A percentile compares a stretch with the other conserved stretches of the same genome.
Conservation (phyloP, 352 stramenopile species). For the Phytophthora fragariae region DNA sequence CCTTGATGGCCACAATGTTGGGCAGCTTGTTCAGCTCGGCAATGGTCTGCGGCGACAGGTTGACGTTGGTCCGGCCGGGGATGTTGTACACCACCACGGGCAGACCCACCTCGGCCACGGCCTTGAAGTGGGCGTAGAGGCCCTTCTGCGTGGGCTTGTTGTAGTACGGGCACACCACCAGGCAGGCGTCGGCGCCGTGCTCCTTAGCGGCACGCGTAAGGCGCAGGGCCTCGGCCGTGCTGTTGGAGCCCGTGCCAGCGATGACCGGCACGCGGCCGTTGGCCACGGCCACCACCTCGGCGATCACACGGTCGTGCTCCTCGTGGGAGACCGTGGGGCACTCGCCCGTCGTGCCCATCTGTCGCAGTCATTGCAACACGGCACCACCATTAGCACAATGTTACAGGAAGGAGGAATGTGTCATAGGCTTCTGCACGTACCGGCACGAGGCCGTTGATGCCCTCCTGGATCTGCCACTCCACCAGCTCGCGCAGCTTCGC, state of each 20-base stretch:
- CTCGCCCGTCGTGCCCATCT: conserved; percentile 98
- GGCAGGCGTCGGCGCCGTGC: conserved; percentile 92
- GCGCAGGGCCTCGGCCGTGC: conserved; percentile 86
- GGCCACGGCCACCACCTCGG: conserved; percentile 86
- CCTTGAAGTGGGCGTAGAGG: conserved; percentile 96
- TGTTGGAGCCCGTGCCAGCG: conserved; percentile 96
- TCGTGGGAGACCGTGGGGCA: conserved; percentile 94
- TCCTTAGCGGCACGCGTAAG: conserved; percentile 92
- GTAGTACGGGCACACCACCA: conserved; percentile 99
- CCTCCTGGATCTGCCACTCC: conserved; percentile 93
- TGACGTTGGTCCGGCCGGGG: conserved; percentile 95
- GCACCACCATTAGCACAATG: conserved; percentile 4
- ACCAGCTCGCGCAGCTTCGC: conserved; percentile 92
- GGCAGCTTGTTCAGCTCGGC: conserved; percentile 93
- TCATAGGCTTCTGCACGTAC: conserved; percentile 43
- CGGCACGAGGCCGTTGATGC: conserved; percentile 97
- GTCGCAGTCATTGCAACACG: conserved; percentile 12
- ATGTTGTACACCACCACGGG: conserved; percentile 98
- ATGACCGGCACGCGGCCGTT: conserved; percentile 93
- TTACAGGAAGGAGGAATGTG: background rate
- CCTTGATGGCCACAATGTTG: conserved; percentile 98
- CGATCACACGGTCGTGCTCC: conserved; percentile 96
- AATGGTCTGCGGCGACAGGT: conserved; percentile 95
- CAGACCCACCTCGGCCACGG: conserved; percentile 85
- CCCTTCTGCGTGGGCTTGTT: conserved; percentile 98